Evolutionary conservation across 345 rosid genomes (phyloP), one percentile per base, ranked within the genome.

Genomic region (Pseudoturritis turrita): DNA sequence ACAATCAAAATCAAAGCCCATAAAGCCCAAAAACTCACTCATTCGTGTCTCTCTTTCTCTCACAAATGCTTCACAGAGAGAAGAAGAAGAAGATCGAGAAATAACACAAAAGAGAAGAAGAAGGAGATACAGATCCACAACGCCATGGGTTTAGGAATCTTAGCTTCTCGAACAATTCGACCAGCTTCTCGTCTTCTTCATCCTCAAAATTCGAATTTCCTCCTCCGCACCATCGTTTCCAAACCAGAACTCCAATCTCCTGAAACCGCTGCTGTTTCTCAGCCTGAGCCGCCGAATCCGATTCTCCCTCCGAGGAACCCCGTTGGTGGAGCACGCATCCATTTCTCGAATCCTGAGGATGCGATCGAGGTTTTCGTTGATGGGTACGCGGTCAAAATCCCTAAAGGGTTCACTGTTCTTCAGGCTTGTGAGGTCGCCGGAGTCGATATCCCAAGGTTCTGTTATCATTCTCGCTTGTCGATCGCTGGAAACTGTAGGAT

Each of bases 361-460:
- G 98, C 98, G 52, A 89, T 92, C 82, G 99, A 95, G 86, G 99
- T 95, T 45, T 92, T 86, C 50, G 99, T 95, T 5, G 99, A 92
- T 61, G 99, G 96, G 0, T 83, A 80, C 53, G 92, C 97, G 60
- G 92, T 95, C 73, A 95, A 89, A 87, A 82, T 95, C 75, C 98
- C 99, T 22, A 95, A 95, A 82, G 99, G 98, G 21, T 82, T 95
- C 83, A 91, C 97, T 2, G 99, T 95, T 35, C 82, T 95, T 26
- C 99, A 95, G 83, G 98, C 98, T 7, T 95, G 98, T 72, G 98
- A 95, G 83, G 86, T 92, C 60, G 99, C 99, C 6, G 98, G 98
- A 18, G 98, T 90, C n/a, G 99, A 95, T 77, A 95, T 95, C 72
- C 99, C 99, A 6, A 83, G 98, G 47, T 95, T 92, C 56, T 95